Percentiles rank a stretch among this genome's conserved stretches.
Evolutionary conservation across 2,329 filamentous ascomycete genomes (phyloP).

Genomic region (Aspergillus amoenus): DNA sequence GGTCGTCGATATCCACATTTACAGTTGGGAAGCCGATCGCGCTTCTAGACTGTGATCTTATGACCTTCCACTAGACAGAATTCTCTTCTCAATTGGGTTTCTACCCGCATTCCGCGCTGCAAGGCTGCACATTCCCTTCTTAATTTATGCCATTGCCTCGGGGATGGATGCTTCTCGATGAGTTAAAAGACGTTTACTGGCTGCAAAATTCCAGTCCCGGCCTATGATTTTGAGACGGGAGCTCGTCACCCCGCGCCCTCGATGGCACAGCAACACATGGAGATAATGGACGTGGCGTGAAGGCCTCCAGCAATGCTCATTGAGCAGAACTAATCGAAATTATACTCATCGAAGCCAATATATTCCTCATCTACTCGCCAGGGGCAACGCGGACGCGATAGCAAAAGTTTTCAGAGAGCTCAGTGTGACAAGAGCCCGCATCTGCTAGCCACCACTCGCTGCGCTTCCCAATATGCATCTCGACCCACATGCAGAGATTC

Average conservation of each 20-base stretch:
- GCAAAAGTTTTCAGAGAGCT: not conserved
- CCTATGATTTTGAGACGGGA: not conserved
- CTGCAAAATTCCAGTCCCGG: not conserved
- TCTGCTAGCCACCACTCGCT: not conserved
- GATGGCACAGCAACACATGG: not conserved
- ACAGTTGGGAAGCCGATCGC: constrained; percentile 1
- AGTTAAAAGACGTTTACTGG: not conserved
- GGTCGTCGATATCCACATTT: not conserved
- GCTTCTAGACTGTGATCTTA: constrained; percentile 1
- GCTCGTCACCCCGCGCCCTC: not conserved
- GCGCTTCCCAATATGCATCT: constrained; percentile 1
- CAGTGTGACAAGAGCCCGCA: constrained; percentile 7
- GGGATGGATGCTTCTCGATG: not conserved
- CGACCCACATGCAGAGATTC: constrained; percentile 5
- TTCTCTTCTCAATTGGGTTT: constrained; percentile 4
- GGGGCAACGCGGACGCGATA: not conserved
- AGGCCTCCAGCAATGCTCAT: not conserved
- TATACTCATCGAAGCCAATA: not conserved
- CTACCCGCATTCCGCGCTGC: constrained; percentile 1
- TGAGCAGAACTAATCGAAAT: not conserved
- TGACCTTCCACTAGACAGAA: not conserved
- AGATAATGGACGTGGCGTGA: not conserved
- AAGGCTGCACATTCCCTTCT: constrained; percentile 3
- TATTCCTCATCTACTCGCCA: not conserved
- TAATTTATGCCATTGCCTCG: constrained; percentile 4